Evolutionary conservation across 352 stramenopile genomes (phyloP).

Genomic region (Globisporangium rhizosaccharum): DNA sequence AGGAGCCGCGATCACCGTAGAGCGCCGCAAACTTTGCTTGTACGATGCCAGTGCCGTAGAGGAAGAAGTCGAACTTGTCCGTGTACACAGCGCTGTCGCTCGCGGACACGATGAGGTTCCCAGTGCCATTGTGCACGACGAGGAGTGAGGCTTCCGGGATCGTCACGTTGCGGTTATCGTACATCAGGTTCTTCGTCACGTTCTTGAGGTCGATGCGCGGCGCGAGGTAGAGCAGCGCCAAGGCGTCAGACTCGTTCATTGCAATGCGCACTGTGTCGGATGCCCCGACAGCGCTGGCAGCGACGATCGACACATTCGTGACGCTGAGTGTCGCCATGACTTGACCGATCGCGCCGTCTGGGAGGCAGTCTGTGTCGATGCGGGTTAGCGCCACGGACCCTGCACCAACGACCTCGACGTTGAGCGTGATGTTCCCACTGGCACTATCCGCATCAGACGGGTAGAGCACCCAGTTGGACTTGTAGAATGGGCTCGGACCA

Average conservation of each 20-base stretch:
- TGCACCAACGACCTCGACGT: background rate
- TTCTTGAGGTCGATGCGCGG: background rate
- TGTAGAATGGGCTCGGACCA: background rate
- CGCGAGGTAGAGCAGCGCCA: background rate
- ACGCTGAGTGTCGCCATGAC: background rate
- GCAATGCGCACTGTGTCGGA: background rate
- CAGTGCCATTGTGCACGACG: slow-evolving; percentile 1
- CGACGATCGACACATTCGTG: background rate
- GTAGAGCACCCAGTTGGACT: background rate
- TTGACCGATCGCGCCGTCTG: background rate
- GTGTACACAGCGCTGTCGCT: background rate
- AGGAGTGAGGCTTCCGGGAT: background rate
- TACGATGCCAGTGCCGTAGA: background rate
- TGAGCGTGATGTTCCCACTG: background rate
- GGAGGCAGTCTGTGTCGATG: slow-evolving; percentile 1
- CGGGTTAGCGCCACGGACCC: background rate
- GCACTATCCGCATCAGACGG: background rate
- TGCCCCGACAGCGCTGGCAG: too few relatives aligned
- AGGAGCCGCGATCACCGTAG: too few relatives aligned
- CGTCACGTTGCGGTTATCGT: background rate
- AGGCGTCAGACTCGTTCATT: background rate
- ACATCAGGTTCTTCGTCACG: background rate
- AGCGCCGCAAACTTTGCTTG: background rate
- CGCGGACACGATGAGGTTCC: slow-evolving; percentile 1
- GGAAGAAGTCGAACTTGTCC: background rate